These are phyloP conservation scores for Saccharum hybrid DNA, from an alignment of 202 grass and related monocot genomes.

Conservation along the genomic window DNA sequence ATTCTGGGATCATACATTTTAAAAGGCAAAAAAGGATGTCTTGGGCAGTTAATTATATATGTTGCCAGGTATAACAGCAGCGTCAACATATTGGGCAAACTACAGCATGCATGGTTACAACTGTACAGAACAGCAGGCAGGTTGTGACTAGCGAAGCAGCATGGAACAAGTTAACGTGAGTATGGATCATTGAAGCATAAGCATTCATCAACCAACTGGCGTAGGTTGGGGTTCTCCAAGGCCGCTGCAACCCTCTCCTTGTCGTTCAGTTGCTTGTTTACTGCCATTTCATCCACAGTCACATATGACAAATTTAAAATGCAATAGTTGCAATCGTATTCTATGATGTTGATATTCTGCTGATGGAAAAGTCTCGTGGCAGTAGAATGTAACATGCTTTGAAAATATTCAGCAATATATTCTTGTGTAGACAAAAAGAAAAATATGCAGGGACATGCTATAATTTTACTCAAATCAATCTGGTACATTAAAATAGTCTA, in stretches of 20 bases:
- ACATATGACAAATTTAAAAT: neutral
- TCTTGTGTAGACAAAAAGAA: neutral
- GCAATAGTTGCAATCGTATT: neutral
- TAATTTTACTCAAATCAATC: neutral
- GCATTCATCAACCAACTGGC: constrained; percentile 94
- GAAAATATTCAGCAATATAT: constrained; percentile 4
- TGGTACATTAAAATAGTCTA: neutral
- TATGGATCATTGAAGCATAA: constrained; percentile 75
- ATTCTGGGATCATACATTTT: neutral
- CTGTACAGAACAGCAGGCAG: constrained; percentile 55
- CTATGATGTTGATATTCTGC: neutral
- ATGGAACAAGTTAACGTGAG: constrained; percentile 47
- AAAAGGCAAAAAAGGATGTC: constrained; percentile 30
- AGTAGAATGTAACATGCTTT: constrained; percentile 11
- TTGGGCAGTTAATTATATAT: constrained; percentile 12
- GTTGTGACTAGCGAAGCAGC: constrained; percentile 1
- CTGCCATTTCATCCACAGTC: constrained; percentile 49
- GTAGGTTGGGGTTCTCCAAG: constrained; percentile 91
- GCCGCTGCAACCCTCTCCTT: constrained; percentile 93
- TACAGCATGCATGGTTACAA: constrained; percentile 49
- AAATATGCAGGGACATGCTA: neutral
- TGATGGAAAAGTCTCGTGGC: neutral
- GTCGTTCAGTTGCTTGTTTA: constrained; percentile 99
- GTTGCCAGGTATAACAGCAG: constrained; percentile 12
- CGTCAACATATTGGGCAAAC: constrained; percentile 20